A percentile compares a stretch with the other conserved stretches of the same genome.
Conservation (phyloP, 1,284 basidiomycete species). For the Microbotryomycetes sp. region DNA sequence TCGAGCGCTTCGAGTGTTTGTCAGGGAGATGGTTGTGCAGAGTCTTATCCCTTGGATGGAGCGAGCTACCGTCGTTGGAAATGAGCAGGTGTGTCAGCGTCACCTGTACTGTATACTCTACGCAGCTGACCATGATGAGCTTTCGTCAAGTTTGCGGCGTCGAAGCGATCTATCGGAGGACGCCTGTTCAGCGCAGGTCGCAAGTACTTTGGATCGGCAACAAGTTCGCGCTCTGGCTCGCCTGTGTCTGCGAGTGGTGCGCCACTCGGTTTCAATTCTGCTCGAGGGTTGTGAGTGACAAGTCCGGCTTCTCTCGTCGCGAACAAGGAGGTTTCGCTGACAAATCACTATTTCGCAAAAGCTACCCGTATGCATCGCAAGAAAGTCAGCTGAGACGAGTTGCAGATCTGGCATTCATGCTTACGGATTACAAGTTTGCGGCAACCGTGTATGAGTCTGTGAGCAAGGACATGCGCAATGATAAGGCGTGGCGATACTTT, state of each 20-base stretch:
- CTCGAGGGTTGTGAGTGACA: conserved; percentile 36
- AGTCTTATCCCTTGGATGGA: conserved; percentile 96
- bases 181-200: conserved; percentile 68
- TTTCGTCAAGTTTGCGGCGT: conserved; percentile 62
- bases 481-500: conserved; percentile 44
- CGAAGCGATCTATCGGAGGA: conserved; percentile 77
- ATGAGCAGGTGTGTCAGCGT: conserved; percentile 61
- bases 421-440: conserved; percentile 84
- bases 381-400: conserved; percentile 56
- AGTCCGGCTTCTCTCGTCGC: conserved; percentile 33
- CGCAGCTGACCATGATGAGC: background rate
- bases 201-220: conserved; percentile 46
- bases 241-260: conserved; percentile 35
- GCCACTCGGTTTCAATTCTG: conserved; percentile 33
- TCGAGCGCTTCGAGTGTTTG: conserved; percentile 61
- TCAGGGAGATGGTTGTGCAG: conserved; percentile 84
- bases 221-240: conserved; percentile 38
- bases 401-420: conserved; percentile 89
- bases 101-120: background rate
- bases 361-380: conserved; percentile 46
- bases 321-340: conserved; percentile 43
- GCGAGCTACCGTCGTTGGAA: conserved; percentile 85
- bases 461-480: conserved; percentile 46
- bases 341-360: conserved; percentile 16
- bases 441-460: conserved; percentile 75